Percentiles rank a stretch among this genome's conserved stretches.
phyloP scores from a whole-genome alignment of 148 eudicot species.

The Silene conica region DNA sequence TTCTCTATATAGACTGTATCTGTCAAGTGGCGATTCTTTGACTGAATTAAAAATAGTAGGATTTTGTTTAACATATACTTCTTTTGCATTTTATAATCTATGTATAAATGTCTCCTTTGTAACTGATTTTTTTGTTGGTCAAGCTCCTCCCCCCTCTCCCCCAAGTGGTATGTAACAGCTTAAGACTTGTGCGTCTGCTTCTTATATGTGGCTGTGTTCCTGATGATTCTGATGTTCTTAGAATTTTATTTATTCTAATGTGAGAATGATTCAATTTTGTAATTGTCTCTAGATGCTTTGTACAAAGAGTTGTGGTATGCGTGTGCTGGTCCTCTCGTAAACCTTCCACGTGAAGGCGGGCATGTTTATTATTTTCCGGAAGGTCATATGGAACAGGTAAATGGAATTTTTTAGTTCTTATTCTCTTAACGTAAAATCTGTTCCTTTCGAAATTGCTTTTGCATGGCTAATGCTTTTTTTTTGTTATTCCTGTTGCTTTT shows the following conservation, averaged over 20 bases:
- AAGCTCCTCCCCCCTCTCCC: no score
- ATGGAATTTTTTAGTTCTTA: not conserved
- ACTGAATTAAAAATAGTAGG: not conserved
- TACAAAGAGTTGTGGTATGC: constrained; percentile 94
- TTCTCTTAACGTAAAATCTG: not conserved
- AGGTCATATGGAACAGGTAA: constrained; percentile 98
- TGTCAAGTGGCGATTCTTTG: not conserved
- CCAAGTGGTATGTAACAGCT: not conserved
- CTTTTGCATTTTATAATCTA: not conserved
- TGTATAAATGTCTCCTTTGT: not conserved
- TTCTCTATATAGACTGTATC: no score
- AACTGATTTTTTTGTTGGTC: not conserved
- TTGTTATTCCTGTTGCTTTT: not conserved
- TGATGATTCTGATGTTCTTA: not conserved
- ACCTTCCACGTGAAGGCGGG: constrained; percentile 74
- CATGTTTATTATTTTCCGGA: constrained; percentile 91
- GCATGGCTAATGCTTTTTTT: not conserved
- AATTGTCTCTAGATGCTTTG: constrained; percentile 43
- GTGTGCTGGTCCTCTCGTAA: constrained; percentile 95
- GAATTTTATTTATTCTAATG: not conserved
- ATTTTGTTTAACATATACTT: not conserved
- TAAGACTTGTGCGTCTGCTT: constrained; percentile 1
- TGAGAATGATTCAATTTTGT: constrained; percentile 8
- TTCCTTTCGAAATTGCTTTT: not conserved
- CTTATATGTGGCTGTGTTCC: constrained; percentile 4